These are phyloP conservation scores for Aspergillus awamori DNA, from an alignment of 2,329 filamentous ascomycete genomes.

Conservation along the genomic window DNA sequence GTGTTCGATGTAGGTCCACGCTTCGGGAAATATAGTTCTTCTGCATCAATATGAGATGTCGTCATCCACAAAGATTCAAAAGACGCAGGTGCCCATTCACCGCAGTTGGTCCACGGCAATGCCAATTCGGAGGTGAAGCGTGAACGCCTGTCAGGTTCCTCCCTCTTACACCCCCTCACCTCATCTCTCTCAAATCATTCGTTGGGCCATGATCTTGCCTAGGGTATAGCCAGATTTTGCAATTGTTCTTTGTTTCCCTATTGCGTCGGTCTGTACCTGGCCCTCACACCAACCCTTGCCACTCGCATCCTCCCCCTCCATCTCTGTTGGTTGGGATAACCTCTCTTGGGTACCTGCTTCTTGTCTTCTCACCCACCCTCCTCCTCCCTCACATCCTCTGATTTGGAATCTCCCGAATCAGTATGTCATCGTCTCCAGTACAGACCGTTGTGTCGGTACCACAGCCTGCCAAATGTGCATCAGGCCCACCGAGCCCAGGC, in stretches of 20 bases:
- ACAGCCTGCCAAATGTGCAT: slow-evolving; percentile 21
- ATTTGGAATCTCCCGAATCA: slow-evolving; percentile 5
- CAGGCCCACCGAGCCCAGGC: slow-evolving; percentile 18
- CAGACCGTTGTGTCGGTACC: slow-evolving; percentile 21
- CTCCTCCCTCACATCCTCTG: not conserved
- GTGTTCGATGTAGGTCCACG: slow-evolving; percentile 22
- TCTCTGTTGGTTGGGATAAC: not conserved
- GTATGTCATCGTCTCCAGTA: slow-evolving; percentile 20
- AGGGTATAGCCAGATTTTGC: not conserved
- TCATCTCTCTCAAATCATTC: too few species aligned
- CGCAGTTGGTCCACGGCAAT: slow-evolving; percentile 7
- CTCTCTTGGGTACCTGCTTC: too few species aligned
- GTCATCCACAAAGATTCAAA: slow-evolving; percentile 25
- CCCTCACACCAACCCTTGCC: not conserved
- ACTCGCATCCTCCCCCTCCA: not conserved
- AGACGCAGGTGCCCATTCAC: slow-evolving; percentile 17
- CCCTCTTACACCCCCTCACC: too few species aligned
- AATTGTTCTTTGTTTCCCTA: not conserved
- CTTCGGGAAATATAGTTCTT: slow-evolving; percentile 18
- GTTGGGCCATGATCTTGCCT: too few species aligned
- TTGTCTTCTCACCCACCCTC: not conserved
- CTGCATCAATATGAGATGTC: slow-evolving; percentile 16
- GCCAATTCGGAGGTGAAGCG: slow-evolving; percentile 7
- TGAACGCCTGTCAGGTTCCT: too few species aligned
- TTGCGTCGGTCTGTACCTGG: not conserved